These are phyloP conservation scores for Erodium chrysanthum DNA, from an alignment of 441 rosid species.

Conservation along the genomic window DNA sequence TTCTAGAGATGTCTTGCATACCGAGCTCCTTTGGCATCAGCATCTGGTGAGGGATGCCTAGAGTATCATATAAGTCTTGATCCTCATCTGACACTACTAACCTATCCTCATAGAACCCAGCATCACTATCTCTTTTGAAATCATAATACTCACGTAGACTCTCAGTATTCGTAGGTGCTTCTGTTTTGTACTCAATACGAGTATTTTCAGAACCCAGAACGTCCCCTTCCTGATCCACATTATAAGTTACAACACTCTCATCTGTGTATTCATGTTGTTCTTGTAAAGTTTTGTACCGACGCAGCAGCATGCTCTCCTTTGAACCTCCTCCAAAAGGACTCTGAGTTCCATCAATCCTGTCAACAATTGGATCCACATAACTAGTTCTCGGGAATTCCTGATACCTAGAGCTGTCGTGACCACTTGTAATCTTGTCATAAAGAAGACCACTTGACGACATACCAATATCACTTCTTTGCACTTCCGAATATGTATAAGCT, in stretches of 20 bases:
- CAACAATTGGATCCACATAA: conserved; percentile 17
- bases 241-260: background rate
- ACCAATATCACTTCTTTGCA: conserved; percentile 8
- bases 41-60: conserved; percentile 15
- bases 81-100: conserved; percentile 6
- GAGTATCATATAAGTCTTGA: conserved; percentile 10
- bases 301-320: conserved; percentile 12
- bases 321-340: conserved; percentile 11
- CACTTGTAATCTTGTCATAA: conserved; percentile 6
- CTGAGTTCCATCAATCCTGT: conserved; percentile 16
- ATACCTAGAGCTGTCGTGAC: conserved; percentile 9
- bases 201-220: conserved; percentile 11
- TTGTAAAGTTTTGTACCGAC: background rate
- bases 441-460: background rate
- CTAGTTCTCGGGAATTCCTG: conserved; percentile 16
- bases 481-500: background rate
- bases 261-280: background rate
- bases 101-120: conserved; percentile 13
- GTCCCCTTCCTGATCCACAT: conserved; percentile 19
- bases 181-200: conserved; percentile 13
- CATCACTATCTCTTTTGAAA: conserved; percentile 14
- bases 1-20: conserved; percentile 4
- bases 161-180: conserved; percentile 15
- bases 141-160: conserved; percentile 11
- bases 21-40: conserved; percentile 17